Evolutionary conservation across 2,329 filamentous ascomycete species (phyloP), one percentile per base, ranked within the genome.

Genomic region (Alternaria angustiovoidea): DNA sequence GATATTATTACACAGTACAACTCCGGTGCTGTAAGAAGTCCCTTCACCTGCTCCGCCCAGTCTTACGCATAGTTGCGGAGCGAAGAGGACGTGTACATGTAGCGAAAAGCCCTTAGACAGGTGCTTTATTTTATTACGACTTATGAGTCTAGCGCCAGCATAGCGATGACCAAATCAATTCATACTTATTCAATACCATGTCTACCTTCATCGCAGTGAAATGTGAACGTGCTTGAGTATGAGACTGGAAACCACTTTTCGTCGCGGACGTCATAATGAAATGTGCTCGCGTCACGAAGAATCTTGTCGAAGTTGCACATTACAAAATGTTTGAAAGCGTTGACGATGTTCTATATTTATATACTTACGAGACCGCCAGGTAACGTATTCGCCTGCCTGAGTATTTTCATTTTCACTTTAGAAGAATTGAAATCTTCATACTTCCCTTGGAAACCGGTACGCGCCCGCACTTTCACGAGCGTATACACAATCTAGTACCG

Each of bases 1-100:
- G 81, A 82, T 61, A 83, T 83, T 48, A 68, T 79, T 6, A 69
- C 77, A 24, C 74, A 79, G 67, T 82, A 82, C 62, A 70, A 61
- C 30, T 61, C 59, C 6, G 79, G 80, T 7, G 54, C 52, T 30
- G 79, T 82, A 1, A 70, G 81, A 51, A 73, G 76, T 39, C 66
- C 78, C 5, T 83, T 83, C 43, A 81, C 77, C 4, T 82, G 81
- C 67, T 65, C 67, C 11, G 71, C 75, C 3, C 41, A 46, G 5
- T 62, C 75, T 14, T 80, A 79, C 44, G 59, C 73, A 42, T 75
- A 69, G 43, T 47, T 30, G 36, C 14, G n/a, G 18, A 16, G 3
- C 22, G 39, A 14, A 2, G 22, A 2, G 32, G 36, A 53, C 42
- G 41, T 57, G 58, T 61, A 61, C 36, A 53, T 53, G 38, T 53